Conservation (phyloP, 2,329 filamentous ascomycete genomes). For the Cordyceps javanica region DNA sequence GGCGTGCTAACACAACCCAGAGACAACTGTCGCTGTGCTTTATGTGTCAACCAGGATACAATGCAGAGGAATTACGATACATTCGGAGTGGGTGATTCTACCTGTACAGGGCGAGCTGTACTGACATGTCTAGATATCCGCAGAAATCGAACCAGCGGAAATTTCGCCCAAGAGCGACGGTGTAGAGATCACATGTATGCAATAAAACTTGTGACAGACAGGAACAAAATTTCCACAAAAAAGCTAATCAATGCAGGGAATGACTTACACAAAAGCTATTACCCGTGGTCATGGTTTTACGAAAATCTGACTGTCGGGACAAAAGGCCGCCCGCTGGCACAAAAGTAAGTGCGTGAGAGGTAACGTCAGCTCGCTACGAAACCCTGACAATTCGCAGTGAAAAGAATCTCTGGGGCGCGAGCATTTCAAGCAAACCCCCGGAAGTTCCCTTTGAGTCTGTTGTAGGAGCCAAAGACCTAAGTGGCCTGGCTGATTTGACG, state of each 20-base stretch:
- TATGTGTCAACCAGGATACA: constrained; percentile 37
- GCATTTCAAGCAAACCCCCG: constrained; percentile 43
- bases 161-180: constrained; percentile 23
- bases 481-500: constrained; percentile 56
- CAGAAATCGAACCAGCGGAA: constrained; percentile 23
- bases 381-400: background rate
- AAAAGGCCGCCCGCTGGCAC: constrained; percentile 17
- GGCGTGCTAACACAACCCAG: constrained; percentile 18
- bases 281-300: constrained; percentile 49
- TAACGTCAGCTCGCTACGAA: background rate
- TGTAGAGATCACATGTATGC: constrained; percentile 30
- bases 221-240: background rate
- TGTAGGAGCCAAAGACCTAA: constrained; percentile 40
- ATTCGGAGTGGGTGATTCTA: constrained; percentile 26
- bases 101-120: background rate
- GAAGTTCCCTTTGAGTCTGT: constrained; percentile 54
- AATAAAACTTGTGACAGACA: too few relatives aligned
- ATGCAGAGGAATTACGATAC: constrained; percentile 37
- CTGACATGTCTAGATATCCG: constrained; percentile 24
- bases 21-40: constrained; percentile 37
- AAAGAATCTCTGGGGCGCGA: constrained; percentile 23
- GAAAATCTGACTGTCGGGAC: constrained; percentile 25
- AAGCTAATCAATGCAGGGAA: constrained; percentile 46
- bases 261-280: constrained; percentile 63
- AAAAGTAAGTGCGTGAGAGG: background rate